These are phyloP conservation scores for Fusarium fujikuroi DNA, from an alignment of 2,329 filamentous ascomycete genomes.

Conservation along the genomic window DNA sequence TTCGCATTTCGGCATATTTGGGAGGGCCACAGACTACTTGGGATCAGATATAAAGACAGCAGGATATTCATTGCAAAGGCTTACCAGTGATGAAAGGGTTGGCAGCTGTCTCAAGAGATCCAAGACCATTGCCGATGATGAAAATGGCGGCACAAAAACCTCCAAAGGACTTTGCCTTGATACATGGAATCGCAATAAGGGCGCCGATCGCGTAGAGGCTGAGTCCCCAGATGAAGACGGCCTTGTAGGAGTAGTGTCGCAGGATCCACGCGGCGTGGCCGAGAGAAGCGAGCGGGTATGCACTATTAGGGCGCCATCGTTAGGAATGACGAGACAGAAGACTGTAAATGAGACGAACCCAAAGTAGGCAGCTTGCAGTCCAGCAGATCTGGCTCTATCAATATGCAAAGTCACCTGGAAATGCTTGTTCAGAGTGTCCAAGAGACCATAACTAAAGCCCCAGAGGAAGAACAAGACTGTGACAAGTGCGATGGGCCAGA, in stretches of 20 bases:
- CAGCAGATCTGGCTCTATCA: conserved; percentile 56
- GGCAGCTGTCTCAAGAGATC: conserved; percentile 80
- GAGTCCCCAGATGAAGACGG: conserved; percentile 75
- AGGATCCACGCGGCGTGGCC: conserved; percentile 72
- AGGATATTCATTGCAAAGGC: accelerated
- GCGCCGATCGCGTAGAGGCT: conserved; percentile 71
- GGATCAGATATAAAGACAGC: not conserved
- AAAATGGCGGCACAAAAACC: conserved; percentile 80
- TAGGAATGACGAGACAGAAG: conserved; percentile 4
- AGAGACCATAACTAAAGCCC: conserved; percentile 60
- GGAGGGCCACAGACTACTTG: conserved; percentile 65
- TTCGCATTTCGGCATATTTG: conserved; percentile 75
- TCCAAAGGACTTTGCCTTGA: conserved; percentile 72
- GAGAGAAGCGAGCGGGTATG: conserved; percentile 76
- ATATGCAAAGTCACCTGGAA: conserved; percentile 59
- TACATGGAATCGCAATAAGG: conserved; percentile 64
- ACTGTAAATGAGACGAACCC: conserved; percentile 57
- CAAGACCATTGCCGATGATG: conserved; percentile 78
- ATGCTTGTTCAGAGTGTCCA: conserved; percentile 62
- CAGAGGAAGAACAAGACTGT: conserved; percentile 60
- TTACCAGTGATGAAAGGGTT: conserved; percentile 75
- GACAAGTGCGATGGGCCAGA: conserved; percentile 71
- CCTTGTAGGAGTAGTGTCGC: conserved; percentile 72
- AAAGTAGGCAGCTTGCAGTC: conserved; percentile 63
- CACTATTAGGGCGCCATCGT: conserved; percentile 49